Evolutionary conservation across 2,329 filamentous ascomycete genomes (phyloP).

Genomic region (Aspergillus phoenicis): DNA sequence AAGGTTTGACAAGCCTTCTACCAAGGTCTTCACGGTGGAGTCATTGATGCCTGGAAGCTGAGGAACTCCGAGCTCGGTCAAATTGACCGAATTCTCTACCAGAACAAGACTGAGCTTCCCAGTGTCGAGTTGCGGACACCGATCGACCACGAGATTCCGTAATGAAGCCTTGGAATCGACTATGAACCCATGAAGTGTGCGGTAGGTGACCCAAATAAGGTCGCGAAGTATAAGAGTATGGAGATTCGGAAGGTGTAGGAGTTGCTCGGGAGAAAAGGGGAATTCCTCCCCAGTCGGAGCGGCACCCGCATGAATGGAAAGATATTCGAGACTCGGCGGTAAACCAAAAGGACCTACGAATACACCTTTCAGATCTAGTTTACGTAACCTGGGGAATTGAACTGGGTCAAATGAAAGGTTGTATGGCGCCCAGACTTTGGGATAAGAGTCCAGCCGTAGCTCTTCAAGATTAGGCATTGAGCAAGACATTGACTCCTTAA

Average conservation of each 20-base stretch:
- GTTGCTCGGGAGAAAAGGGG: constrained; percentile 13
- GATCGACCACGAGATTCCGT: constrained; percentile 30
- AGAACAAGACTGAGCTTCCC: constrained; percentile 22
- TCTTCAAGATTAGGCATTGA: constrained; percentile 37
- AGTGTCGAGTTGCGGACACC: constrained; percentile 27
- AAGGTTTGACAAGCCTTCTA: constrained; percentile 29
- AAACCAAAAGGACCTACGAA: constrained; percentile 26
- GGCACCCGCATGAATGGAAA: constrained; percentile 31
- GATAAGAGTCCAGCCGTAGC: constrained; percentile 34
- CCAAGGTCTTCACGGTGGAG: constrained; percentile 20
- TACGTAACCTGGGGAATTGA: constrained; percentile 28
- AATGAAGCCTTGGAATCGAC: constrained; percentile 26
- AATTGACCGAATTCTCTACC: constrained; percentile 16
- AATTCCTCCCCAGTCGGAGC: constrained; percentile 14
- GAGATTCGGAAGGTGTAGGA: constrained; percentile 29
- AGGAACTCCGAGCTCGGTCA: constrained; percentile 36
- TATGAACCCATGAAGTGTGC: constrained; percentile 22
- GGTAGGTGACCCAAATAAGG: constrained; percentile 25
- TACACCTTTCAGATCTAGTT: constrained; percentile 33
- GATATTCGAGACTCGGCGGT: constrained; percentile 32
- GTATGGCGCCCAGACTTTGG: constrained; percentile 22
- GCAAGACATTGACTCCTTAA: constrained; percentile 18
- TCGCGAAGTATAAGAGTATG: constrained; percentile 33
- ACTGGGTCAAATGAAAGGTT: constrained; percentile 19
- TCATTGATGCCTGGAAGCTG: constrained; percentile 33